phyloP scores from a whole-genome alignment of 1,284 basidiomycete genomes.

The Cutaneotrichosporon cyanovorans region DNA sequence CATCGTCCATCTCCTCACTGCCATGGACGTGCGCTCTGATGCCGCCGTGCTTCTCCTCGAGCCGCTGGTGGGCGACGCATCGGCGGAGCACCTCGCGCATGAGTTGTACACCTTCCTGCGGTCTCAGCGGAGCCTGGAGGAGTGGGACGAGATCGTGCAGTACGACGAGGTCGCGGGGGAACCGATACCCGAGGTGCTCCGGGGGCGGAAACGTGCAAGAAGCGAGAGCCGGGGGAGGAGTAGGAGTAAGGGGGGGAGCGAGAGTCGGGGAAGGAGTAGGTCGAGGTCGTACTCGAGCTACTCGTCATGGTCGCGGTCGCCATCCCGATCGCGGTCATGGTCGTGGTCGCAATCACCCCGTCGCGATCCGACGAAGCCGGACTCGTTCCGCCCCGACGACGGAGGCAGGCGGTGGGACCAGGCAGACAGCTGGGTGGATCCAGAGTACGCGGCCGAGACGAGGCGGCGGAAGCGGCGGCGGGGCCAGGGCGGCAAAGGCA shows the following conservation, averaged over 20 bases:
- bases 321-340: slow-evolving; percentile 14
- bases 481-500: background rate
- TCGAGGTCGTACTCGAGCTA: slow-evolving; percentile 1
- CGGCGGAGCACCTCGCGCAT: slow-evolving; percentile 83
- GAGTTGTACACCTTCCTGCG: slow-evolving; percentile 78
- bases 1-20: slow-evolving; percentile 73
- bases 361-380: slow-evolving; percentile 17
- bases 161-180: background rate
- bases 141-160: slow-evolving; percentile 74
- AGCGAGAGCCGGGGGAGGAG: too few species aligned
- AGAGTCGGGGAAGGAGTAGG: too few species aligned
- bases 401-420: slow-evolving; percentile 33
- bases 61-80: slow-evolving; percentile 61
- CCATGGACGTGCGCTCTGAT: slow-evolving; percentile 79
- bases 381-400: slow-evolving; percentile 24
- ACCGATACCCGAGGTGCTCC: background rate
- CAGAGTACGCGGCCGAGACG: slow-evolving; percentile 20
- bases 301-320: slow-evolving; percentile 6
- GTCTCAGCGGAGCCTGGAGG: slow-evolving; percentile 71
- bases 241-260: too few species aligned
- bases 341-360: background rate
- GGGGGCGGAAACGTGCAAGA: background rate
- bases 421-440: slow-evolving; percentile 40
- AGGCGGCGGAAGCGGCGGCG: background rate
- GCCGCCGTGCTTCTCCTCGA: slow-evolving; percentile 70